Conservation (phyloP, 495 filamentous ascomycete genomes). For the Hypoxylon perforatum region DNA sequence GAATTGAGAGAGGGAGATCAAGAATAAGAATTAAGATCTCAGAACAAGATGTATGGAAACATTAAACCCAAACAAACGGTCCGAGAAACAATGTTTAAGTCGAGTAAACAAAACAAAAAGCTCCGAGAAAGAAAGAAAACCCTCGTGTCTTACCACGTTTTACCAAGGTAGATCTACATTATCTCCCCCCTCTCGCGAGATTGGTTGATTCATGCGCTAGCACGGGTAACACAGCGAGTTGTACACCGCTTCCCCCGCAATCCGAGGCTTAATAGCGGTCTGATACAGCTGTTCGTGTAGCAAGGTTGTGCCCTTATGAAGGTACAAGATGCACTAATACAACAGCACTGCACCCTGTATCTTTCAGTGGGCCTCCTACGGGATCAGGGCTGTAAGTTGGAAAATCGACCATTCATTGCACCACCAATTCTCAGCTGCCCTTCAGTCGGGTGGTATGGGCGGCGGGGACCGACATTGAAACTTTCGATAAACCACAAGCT, state of each 20-base stretch:
- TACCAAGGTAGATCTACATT: constrained; percentile 13
- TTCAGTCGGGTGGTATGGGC: constrained; percentile 15
- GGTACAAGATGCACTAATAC: constrained; percentile 1
- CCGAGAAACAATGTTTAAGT: constrained; percentile 23
- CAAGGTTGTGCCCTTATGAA: not conserved
- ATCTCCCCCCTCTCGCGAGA: constrained; percentile 23
- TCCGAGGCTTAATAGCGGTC: constrained; percentile 20
- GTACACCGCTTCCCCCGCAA: constrained; percentile 31
- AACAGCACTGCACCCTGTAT: constrained; percentile 27
- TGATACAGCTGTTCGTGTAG: constrained; percentile 1
- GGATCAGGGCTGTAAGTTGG: constrained; percentile 6
- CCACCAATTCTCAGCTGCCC: constrained; percentile 10
- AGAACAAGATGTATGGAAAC: not conserved
- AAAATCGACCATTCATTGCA: constrained; percentile 20
- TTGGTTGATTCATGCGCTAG: constrained; percentile 37
- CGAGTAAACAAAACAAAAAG: constrained; percentile 13
- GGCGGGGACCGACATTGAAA: constrained; percentile 26
- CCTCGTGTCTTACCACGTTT: constrained; percentile 13
- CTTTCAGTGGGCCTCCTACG: constrained; percentile 7
- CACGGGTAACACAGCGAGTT: constrained; percentile 5
- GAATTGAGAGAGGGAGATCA: no score
- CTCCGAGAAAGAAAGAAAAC: constrained; percentile 10
- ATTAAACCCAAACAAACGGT: constrained; percentile 3
- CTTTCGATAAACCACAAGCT: constrained; percentile 24
- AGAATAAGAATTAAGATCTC: not conserved